A percentile compares a stretch with the other conserved stretches of the same genome.
Conservation (phyloP, 805 yeast genomes). For the Novakomyces olei region DNA sequence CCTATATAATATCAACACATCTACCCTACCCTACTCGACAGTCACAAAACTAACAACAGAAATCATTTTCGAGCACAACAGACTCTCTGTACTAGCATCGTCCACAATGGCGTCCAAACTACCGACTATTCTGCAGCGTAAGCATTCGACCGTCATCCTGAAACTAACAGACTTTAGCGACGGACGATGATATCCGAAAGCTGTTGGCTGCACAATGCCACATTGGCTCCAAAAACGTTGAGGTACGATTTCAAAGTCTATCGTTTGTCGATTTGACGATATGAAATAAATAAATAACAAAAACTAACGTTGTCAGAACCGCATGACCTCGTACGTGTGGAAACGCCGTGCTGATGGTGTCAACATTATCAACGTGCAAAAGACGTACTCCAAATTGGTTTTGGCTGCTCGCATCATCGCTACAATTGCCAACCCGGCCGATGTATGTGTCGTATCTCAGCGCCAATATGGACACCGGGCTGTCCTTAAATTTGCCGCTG, state of each 20-base stretch:
- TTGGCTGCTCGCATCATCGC: conserved; percentile 99
- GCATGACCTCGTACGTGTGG: conserved; percentile 84
- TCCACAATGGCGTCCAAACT: no score
- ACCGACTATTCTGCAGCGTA: no score
- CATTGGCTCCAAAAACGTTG: conserved; percentile 99
- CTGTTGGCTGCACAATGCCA: conserved; percentile 98
- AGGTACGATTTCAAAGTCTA: conserved; percentile 27
- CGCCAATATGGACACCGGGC: conserved; percentile 99
- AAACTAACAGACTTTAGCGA: no score
- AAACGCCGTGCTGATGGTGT: conserved; percentile 99
- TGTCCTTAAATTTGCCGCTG: conserved; percentile 96
- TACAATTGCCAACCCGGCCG: conserved; percentile 95
- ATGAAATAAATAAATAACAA: not conserved
- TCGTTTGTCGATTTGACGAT: not conserved
- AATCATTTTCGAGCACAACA: no score
- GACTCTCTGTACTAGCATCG: no score
- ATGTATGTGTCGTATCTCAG: conserved; percentile 95
- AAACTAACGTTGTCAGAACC: conserved; percentile 38
- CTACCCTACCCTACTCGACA: no score
- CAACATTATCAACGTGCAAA: conserved; percentile 91
- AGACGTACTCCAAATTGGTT: conserved; percentile 94
- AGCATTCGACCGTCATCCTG: no score
- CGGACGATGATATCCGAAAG: conserved; percentile 65
- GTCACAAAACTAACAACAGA: no score
- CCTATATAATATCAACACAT: no score